Percentiles rank a stretch among this genome's conserved stretches.
Conservation (phyloP, 1,284 basidiomycete genomes). For the Ustilago sp. region DNA sequence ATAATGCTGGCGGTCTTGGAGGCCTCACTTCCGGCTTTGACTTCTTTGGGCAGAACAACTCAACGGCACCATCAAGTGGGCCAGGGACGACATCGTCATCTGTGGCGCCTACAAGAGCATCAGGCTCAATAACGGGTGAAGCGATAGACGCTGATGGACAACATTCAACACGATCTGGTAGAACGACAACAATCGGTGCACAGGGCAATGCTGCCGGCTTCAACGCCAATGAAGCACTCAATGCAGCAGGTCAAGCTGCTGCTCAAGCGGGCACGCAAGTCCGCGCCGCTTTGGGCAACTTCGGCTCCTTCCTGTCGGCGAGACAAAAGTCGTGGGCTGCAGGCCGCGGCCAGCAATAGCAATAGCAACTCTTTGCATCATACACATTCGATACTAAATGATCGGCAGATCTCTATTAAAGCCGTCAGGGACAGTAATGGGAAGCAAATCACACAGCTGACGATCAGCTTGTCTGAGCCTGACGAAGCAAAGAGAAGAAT, state of each 20-base stretch:
- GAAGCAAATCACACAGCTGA: slow-evolving; percentile 1
- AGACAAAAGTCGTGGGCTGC: slow-evolving; percentile 53
- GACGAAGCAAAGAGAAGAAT: slow-evolving; percentile 11
- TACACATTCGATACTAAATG: too few species aligned
- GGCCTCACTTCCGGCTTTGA: slow-evolving; percentile 31
- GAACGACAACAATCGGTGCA: slow-evolving; percentile 8
- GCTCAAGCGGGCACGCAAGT: slow-evolving; percentile 62
- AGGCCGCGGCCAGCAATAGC: slow-evolving; percentile 13
- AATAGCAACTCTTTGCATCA: slow-evolving; percentile 7
- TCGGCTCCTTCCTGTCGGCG: slow-evolving; percentile 63
- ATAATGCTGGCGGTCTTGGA: slow-evolving; percentile 16
- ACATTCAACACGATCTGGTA: slow-evolving; percentile 36
- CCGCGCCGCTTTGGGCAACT: slow-evolving; percentile 59
- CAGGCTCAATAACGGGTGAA: slow-evolving; percentile 52
- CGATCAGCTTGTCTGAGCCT: background rate
- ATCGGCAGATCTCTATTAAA: too few species aligned
- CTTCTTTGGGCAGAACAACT: slow-evolving; percentile 26
- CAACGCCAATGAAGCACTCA: slow-evolving; percentile 43
- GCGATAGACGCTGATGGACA: slow-evolving; percentile 51
- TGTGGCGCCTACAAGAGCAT: slow-evolving; percentile 8
- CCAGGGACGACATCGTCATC: background rate
- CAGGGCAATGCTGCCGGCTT: slow-evolving; percentile 19
- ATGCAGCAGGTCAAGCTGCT: slow-evolving; percentile 54
- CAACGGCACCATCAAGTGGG: slow-evolving; percentile 10
- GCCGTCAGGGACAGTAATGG: slow-evolving; percentile 1